These are phyloP conservation scores for Chrysoporthe puriensis DNA, from an alignment of 2,329 filamentous ascomycete species.

Conservation along the genomic window DNA sequence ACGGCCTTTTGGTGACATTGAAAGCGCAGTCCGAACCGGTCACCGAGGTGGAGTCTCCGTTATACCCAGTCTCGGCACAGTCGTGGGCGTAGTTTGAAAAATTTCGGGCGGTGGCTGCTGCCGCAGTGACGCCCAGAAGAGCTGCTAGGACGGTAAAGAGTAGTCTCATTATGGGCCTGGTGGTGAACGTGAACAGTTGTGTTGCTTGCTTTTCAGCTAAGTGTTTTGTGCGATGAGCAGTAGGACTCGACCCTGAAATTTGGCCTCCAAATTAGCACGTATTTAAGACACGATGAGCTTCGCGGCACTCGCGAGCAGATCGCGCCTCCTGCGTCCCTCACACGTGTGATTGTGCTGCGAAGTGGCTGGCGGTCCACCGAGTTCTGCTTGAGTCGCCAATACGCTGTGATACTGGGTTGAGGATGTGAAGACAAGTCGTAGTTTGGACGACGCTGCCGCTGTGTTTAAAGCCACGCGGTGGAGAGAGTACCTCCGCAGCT, in stretches of 20 bases:
- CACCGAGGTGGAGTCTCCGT: constrained; percentile 9
- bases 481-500: background rate
- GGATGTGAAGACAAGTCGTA: background rate
- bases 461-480: background rate
- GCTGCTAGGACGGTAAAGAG: no score
- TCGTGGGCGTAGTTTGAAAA: constrained; percentile 23
- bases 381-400: background rate
- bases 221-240: background rate
- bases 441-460: background rate
- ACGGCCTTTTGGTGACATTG: constrained; percentile 1
- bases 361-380: background rate
- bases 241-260: background rate
- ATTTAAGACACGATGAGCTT: no score
- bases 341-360: background rate
- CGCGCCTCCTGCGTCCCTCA: background rate
- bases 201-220: no score
- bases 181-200: background rate
- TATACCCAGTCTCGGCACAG: constrained; percentile 17
- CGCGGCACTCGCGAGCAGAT: no score
- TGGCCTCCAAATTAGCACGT: background rate
- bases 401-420: background rate
- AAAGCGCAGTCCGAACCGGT: constrained; percentile 17
- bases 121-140: background rate
- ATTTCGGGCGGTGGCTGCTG: background rate
- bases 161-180: background rate